Percentiles rank a stretch among this genome's conserved stretches.
Conservation (phyloP, 1,284 basidiomycete genomes). For the Tilletia horrida region DNA sequence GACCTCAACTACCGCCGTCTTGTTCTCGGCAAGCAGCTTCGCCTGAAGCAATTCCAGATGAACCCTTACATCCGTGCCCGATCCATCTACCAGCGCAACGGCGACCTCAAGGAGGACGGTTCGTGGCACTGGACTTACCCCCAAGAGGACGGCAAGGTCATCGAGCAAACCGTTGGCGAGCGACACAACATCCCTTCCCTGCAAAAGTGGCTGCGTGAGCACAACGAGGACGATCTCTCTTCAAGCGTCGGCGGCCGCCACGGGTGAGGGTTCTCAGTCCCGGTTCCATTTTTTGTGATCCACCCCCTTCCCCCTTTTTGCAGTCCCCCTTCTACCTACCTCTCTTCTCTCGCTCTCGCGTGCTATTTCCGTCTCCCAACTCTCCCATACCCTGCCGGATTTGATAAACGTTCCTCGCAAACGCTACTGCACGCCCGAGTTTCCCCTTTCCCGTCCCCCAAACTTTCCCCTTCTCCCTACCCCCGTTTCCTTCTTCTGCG, state of each 20-base stretch:
- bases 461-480: too few relatives aligned
- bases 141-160: constrained; percentile 39
- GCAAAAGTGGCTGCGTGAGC: constrained; percentile 49
- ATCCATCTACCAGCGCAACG: constrained; percentile 50
- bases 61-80: constrained; percentile 44
- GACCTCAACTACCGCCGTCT: constrained; percentile 43
- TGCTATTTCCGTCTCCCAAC: not conserved
- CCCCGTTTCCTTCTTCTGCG: too few relatives aligned
- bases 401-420: too few relatives aligned
- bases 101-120: constrained; percentile 46
- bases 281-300: not conserved
- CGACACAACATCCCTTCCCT: constrained; percentile 49
- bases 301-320: not conserved
- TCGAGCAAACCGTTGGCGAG: constrained; percentile 42
- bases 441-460: too few relatives aligned
- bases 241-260: constrained; percentile 32
- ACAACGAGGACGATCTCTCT: constrained; percentile 52
- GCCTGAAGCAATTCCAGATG: constrained; percentile 51
- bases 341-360: not conserved
- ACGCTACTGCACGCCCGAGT: too few relatives aligned
- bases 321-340: not conserved
- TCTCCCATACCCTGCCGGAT: too few relatives aligned
- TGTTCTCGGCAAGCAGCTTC: constrained; percentile 49
- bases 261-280: constrained; percentile 9
- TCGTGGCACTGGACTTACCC: constrained; percentile 51